A percentile compares a stretch with the other conserved stretches of the same genome.
phyloP scores from a whole-genome alignment of 306 rosid genomes.

The Malus asiatica region DNA sequence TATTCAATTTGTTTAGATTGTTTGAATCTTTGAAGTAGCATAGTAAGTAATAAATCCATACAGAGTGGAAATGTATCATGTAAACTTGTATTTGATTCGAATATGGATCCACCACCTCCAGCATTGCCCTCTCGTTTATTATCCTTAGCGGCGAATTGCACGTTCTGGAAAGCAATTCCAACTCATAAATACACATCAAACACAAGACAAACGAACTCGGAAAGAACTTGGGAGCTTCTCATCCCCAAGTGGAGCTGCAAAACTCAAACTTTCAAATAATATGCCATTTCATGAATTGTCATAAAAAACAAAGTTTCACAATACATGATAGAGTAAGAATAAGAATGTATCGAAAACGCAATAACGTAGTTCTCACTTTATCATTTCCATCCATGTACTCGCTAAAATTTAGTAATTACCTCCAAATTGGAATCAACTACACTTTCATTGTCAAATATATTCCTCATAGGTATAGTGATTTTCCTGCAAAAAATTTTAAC shows the following conservation, averaged over 20 bases:
- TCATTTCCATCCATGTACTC: neutral
- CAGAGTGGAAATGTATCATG: constrained; percentile 23
- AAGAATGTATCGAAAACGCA: too few relatives aligned
- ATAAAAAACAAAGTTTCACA: neutral
- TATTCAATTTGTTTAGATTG: neutral
- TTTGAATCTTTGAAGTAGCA: neutral
- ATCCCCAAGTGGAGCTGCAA: neutral
- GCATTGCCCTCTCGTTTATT: constrained; percentile 16
- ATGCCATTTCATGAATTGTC: neutral
- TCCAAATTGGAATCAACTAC: constrained; percentile 33
- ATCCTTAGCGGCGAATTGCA: constrained; percentile 14
- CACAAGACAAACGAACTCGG: neutral
- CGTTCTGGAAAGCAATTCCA: constrained; percentile 26
- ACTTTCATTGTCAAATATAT: constrained; percentile 42
- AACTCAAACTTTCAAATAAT: neutral
- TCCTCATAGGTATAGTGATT: constrained; percentile 36
- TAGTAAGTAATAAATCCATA: neutral
- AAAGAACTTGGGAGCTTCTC: neutral
- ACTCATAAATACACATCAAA: neutral
- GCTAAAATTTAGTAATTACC: constrained; percentile 29
- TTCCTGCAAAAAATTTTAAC: constrained; percentile 33
- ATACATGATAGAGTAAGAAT: neutral
- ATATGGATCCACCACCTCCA: constrained; percentile 19
- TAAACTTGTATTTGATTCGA: constrained; percentile 20
- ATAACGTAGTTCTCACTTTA: neutral